Base-by-base conservation (phyloP, 257 asterid genomes). In the Orobanche coerulescens region DNA sequence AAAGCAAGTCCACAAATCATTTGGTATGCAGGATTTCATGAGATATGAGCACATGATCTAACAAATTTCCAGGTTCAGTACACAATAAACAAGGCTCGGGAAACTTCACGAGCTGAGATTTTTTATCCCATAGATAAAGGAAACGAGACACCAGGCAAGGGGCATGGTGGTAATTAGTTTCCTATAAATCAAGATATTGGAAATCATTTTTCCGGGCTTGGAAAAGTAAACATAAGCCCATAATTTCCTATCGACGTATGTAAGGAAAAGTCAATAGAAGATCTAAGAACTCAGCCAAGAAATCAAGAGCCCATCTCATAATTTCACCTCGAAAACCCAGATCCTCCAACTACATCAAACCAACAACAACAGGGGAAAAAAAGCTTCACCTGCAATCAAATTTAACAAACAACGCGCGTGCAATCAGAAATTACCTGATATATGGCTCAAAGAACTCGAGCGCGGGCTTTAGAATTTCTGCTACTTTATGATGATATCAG, bases 301-400 rank as follows among this genome's bases (percentile, higher is more conserved):
- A 22, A 40, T 40, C 18, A 43, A 52, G 57, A 65, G 44, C 48
- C 67, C 66, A 67, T 65, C 57, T 66, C 56, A 75, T 13, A 51
- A 22, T n/a, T 8, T 48, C 13, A 4, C 68, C 54, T 25, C 19
- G 24, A 54, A 62, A 57, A 54, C 43, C 68, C 67, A 73, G 75
- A 75, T 78, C 80, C 78, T 47, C 65, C 15, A 5, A 34, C 55
- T n/a, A 52, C 15, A 52, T 30, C 65, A 53, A n/a, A 39, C 53
- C 43, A 52, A 65, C 39, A 1, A 5, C 10, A 2, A 30, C 36
- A 30, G n/a, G n/a, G n/a, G n/a, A n/a, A n/a, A 26, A 62, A 50
- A 65, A 9, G 59, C 44, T 5, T 25, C 8, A 1, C 36, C 52
- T 19, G 12, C 4, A 61, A 48, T 28, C 61, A 47, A 15, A 30